Evolutionary conservation across 2,329 filamentous ascomycete species (phyloP).

Genomic region (Venturia asperata): DNA sequence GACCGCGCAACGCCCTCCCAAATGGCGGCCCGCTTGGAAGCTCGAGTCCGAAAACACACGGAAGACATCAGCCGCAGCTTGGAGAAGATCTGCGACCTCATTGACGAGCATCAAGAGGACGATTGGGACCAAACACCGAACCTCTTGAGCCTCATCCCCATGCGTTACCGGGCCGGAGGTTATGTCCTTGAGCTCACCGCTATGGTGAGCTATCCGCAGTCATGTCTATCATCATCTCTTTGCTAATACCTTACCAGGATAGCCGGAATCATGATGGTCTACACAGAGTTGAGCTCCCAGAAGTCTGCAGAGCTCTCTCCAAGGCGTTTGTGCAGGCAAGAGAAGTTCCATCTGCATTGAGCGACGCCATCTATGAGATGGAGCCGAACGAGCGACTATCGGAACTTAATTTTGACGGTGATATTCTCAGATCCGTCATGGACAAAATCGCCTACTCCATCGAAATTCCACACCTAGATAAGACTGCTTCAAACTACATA

Average conservation of each 20-base stretch:
- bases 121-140: background rate
- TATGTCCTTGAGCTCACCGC: slow-evolving; percentile 9
- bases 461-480: background rate
- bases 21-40: background rate
- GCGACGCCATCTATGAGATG: background rate
- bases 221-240: background rate
- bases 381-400: background rate
- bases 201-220: background rate
- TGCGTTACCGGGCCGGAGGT: background rate
- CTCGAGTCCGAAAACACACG: background rate
- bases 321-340: background rate
- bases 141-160: background rate
- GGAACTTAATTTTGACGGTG: background rate
- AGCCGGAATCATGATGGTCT: background rate
- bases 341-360: background rate
- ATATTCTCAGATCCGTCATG: background rate
- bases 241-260: background rate
- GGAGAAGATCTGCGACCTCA: slow-evolving; percentile 5
- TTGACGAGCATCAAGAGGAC: background rate
- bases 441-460: background rate
- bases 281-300: background rate
- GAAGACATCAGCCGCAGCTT: slow-evolving; percentile 6
- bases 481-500: background rate
- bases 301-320: background rate
- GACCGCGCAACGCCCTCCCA: background rate